Conservation (phyloP, 169 alveolate species). For the Eimeria acervulina region DNA sequence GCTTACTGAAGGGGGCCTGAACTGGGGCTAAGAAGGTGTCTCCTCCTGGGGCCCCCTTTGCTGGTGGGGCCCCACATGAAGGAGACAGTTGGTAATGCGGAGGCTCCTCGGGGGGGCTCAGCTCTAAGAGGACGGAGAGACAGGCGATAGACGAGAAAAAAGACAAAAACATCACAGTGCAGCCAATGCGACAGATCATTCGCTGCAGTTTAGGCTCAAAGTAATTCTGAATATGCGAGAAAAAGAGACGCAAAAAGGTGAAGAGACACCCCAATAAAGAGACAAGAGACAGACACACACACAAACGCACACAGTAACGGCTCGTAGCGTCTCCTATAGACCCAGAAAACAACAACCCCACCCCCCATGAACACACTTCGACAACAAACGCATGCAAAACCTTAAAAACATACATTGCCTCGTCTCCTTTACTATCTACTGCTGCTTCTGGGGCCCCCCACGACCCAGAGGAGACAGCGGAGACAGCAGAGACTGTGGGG, state of each 20-base stretch:
- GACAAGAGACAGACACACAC: neutral
- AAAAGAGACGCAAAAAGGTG: neutral
- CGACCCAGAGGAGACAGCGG: neutral
- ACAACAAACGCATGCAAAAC: too few relatives aligned
- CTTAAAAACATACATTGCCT: too few relatives aligned
- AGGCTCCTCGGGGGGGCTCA: neutral
- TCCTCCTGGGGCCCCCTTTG: neutral
- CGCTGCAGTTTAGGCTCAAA: slow-evolving; percentile 73
- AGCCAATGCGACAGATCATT: slow-evolving; percentile 58
- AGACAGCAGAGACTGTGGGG: neutral
- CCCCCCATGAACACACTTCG: neutral
- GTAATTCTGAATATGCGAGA: slow-evolving; percentile 31
- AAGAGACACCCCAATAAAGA: slow-evolving; percentile 14
- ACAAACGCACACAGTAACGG: neutral
- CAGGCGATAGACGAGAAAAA: slow-evolving; percentile 53
- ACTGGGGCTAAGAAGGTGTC: too few relatives aligned
- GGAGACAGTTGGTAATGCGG: neutral
- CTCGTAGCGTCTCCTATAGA: neutral
- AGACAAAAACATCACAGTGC: slow-evolving; percentile 44
- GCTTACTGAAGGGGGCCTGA: too few relatives aligned
- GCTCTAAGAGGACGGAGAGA: slow-evolving; percentile 13
- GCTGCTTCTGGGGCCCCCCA: neutral
- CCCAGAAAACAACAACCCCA: neutral
- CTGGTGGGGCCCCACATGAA: neutral
- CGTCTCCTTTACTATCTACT: neutral